Conservation (phyloP, 108 stramenopile genomes). For the Skeletonema potamos region DNA sequence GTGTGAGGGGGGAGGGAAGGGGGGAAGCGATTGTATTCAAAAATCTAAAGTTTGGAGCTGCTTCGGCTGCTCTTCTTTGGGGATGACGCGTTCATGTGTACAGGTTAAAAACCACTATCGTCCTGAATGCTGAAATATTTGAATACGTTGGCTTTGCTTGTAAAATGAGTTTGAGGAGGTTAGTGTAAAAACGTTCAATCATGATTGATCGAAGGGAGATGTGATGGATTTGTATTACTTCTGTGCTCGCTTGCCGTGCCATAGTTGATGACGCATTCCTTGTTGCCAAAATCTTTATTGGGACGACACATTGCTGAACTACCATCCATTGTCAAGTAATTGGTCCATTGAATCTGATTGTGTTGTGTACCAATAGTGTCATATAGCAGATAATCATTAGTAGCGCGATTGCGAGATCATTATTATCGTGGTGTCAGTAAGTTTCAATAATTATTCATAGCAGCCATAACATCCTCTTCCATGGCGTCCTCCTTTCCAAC, state of each 20-base stretch:
- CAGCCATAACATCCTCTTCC: neutral
- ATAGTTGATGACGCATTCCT: slow-evolving; percentile 29
- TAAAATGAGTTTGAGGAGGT: neutral
- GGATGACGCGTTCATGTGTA: neutral
- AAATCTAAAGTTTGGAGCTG: neutral
- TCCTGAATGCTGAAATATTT: neutral
- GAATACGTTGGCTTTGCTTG: neutral
- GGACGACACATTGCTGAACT: slow-evolving; percentile 21
- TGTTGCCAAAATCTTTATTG: neutral
- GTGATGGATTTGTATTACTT: neutral
- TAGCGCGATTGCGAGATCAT: neutral
- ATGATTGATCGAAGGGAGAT: neutral
- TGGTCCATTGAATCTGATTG: neutral
- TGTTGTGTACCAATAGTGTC: neutral
- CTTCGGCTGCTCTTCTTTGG: neutral
- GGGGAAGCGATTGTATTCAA: neutral
- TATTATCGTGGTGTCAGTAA: neutral
- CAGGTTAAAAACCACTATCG: neutral
- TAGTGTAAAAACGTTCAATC: neutral
- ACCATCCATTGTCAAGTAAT: neutral
- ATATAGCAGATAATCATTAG: neutral
- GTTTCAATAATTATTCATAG: slow-evolving; percentile 7
- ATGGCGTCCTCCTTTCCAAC: slow-evolving; percentile 15
- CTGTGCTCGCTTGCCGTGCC: slow-evolving; percentile 13
- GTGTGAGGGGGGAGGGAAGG: neutral